Evolutionary conservation across 495 filamentous ascomycete species (phyloP).

Genomic region (Neurospora pannonica): DNA sequence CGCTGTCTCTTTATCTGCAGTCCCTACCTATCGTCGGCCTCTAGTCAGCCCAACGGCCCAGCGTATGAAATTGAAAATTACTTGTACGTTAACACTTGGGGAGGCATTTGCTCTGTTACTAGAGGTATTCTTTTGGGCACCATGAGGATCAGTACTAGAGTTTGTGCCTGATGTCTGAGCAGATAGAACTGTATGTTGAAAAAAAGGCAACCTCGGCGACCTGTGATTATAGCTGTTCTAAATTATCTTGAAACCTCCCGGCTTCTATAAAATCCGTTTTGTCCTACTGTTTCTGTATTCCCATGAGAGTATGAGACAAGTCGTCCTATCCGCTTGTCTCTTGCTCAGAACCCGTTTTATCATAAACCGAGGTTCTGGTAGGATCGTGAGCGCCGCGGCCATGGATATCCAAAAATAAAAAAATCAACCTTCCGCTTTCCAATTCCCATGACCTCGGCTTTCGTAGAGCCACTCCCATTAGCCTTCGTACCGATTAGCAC

Average conservation of each 20-base stretch:
- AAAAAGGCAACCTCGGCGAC: background rate
- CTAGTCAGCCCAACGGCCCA: background rate
- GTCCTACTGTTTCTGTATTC: background rate
- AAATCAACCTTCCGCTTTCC: background rate
- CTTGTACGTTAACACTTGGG: background rate
- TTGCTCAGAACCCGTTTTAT: background rate
- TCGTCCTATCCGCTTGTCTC: background rate
- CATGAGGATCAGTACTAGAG: background rate
- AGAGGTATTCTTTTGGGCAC: background rate
- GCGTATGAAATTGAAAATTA: background rate
- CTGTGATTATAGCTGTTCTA: background rate
- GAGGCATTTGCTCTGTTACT: background rate
- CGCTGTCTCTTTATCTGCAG: background rate
- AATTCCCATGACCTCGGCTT: background rate
- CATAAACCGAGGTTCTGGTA: background rate
- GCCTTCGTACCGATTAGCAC: slow-evolving; percentile 1
- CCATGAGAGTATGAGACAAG: background rate
- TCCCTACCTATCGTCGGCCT: background rate
- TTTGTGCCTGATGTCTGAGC: background rate
- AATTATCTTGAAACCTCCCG: background rate
- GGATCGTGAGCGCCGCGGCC: background rate
- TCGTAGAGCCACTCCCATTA: background rate
- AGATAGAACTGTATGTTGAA: background rate
- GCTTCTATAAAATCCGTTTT: background rate
- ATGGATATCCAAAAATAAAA: background rate